phyloP scores from a whole-genome alignment of 1,284 basidiomycete species.

The Kwoniella shivajii region DNA sequence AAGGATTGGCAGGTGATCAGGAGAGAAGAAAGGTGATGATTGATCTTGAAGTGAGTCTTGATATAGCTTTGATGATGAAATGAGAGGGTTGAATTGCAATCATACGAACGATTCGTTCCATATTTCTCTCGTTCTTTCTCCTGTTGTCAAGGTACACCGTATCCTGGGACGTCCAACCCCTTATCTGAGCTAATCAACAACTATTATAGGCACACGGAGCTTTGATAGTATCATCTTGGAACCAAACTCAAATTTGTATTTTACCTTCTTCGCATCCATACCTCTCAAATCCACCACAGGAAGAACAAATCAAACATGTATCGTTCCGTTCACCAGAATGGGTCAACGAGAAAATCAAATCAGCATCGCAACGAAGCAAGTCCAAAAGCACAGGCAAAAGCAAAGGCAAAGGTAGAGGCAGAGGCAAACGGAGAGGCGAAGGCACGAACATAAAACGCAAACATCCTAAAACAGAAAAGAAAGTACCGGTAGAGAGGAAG shows the following conservation, averaged over 20 bases:
- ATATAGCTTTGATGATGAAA: no score
- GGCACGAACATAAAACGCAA: not conserved
- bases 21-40: slow-evolving; percentile 13
- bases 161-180: no score
- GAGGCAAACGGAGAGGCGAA: not conserved
- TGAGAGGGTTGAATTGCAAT: no score
- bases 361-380: not conserved
- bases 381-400: not conserved
- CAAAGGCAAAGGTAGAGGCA: not conserved
- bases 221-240: slow-evolving; percentile 15
- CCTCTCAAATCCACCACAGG: not conserved
- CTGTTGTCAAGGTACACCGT: no score
- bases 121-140: no score
- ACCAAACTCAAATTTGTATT: slow-evolving; percentile 12
- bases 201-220: slow-evolving; percentile 23
- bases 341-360: slow-evolving; percentile 1
- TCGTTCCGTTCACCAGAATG: slow-evolving; percentile 1
- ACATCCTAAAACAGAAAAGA: not conserved
- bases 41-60: slow-evolving; percentile 23
- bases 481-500: not conserved
- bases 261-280: slow-evolving; percentile 9
- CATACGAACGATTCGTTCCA: no score
- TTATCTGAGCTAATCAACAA: no score
- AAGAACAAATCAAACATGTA: not conserved
- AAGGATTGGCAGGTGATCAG: slow-evolving; percentile 4